Evolutionary conservation across 2,329 filamentous ascomycete species (phyloP).

Genomic region (Blastomyces gilchristii): DNA sequence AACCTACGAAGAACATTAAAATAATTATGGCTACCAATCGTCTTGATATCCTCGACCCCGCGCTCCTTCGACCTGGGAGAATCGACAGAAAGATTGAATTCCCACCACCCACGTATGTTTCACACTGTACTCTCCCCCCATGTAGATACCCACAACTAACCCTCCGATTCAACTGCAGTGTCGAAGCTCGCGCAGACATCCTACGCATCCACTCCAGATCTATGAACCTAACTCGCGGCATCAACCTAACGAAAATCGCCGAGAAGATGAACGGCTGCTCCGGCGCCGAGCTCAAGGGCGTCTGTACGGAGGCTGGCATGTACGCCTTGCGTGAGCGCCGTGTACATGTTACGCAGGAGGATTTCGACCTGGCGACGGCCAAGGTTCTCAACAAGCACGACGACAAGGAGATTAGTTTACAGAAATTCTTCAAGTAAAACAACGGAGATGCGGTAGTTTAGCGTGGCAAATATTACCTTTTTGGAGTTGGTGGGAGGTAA

Average conservation of each 20-base stretch:
- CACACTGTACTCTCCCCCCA: background rate
- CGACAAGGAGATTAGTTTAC: slow-evolving; percentile 87
- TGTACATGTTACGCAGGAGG: slow-evolving; percentile 97
- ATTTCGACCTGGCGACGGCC: slow-evolving; percentile 95
- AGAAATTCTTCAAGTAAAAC: slow-evolving; percentile 68
- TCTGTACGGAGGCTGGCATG: slow-evolving; percentile 98
- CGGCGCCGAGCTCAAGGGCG: slow-evolving; percentile 93
- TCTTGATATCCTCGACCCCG: slow-evolving; percentile 92
- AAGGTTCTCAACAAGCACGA: slow-evolving; percentile 99
- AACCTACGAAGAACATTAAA: slow-evolving; percentile 99
- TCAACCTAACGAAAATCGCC: slow-evolving; percentile 95
- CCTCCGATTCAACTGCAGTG: slow-evolving; percentile 30
- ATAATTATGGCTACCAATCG: slow-evolving; percentile 99
- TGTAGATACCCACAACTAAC: background rate
- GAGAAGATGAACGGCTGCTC: slow-evolving; percentile 99
- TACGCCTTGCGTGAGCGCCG: slow-evolving; percentile 89
- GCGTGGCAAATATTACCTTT: background rate
- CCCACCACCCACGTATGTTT: slow-evolving; percentile 65
- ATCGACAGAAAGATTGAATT: slow-evolving; percentile 99
- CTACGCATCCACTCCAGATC: slow-evolving; percentile 92
- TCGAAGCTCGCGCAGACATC: slow-evolving; percentile 95
- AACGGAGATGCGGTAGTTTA: background rate
- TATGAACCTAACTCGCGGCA: slow-evolving; percentile 96
- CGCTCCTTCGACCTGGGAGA: slow-evolving; percentile 84
- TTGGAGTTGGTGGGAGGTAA: background rate